A percentile compares a stretch with the other conserved stretches of the same genome.
phyloP scores from a whole-genome alignment of 179 eudicot genomes.

The Amaranthus tricolor region DNA sequence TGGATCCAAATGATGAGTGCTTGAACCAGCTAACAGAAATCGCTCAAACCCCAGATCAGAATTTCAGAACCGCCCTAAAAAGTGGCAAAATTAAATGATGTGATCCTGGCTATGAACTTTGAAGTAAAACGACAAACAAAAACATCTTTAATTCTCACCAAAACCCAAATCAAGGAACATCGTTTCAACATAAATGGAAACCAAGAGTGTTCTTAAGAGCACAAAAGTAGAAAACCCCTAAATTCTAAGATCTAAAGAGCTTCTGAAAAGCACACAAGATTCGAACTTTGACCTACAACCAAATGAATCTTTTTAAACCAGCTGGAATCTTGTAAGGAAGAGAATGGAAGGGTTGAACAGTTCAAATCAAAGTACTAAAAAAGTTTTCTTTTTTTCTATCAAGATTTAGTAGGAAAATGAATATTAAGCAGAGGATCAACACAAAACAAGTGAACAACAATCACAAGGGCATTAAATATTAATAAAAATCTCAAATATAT shows the following conservation, averaged over 20 bases:
- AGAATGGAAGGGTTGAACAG: slow-evolving; percentile 7
- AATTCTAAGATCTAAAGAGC: slow-evolving; percentile 26
- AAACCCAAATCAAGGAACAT: slow-evolving; percentile 13
- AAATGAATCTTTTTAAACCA: not conserved
- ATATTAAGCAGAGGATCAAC: not conserved
- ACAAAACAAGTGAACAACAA: not conserved
- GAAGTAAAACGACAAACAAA: not conserved
- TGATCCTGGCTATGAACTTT: slow-evolving; percentile 7
- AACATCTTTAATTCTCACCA: not conserved
- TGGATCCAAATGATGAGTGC: not conserved
- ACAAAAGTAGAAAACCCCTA: slow-evolving; percentile 21
- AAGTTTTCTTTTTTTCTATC: not conserved
- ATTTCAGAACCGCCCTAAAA: not conserved
- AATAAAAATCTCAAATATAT: too few relatives aligned
- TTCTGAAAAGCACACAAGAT: slow-evolving; percentile 20
- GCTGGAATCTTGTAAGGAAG: too few relatives aligned
- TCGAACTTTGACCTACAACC: slow-evolving; percentile 19
- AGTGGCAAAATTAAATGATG: slow-evolving; percentile 15
- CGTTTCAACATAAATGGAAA: slow-evolving; percentile 15
- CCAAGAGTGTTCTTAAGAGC: not conserved
- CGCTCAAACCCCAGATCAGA: slow-evolving; percentile 29
- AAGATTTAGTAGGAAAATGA: not conserved
- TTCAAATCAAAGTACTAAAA: slow-evolving; percentile 6
- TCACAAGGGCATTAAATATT: slow-evolving; percentile 6
- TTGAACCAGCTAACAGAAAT: slow-evolving; percentile 16